Percentiles rank a stretch among this genome's conserved stretches.
These are phyloP conservation scores for Podaxis rugospora DNA, from an alignment of 768 basidiomycete genomes.

Conservation along the genomic window DNA sequence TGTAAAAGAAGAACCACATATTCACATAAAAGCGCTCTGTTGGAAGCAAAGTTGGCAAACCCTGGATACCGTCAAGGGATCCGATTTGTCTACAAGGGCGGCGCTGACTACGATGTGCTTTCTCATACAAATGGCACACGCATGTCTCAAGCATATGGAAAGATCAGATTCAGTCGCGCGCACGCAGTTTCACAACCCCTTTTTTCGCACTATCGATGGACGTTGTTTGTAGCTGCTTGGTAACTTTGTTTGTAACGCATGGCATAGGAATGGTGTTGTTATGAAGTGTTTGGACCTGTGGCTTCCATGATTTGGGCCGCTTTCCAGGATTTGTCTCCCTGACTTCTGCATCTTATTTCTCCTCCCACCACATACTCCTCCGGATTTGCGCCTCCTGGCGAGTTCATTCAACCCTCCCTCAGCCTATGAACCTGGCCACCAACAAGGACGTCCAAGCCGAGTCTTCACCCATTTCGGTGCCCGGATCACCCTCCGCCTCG, in stretches of 20 bases:
- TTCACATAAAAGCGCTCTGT: background rate
- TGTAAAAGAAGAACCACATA: background rate
- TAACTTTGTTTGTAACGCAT: constrained; percentile 32
- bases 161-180: background rate
- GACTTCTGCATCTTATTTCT: constrained; percentile 18
- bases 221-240: constrained; percentile 14
- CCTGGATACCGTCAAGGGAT: background rate
- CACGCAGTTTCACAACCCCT: background rate
- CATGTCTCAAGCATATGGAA: background rate
- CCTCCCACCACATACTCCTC: constrained; percentile 19
- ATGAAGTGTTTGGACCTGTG: constrained; percentile 26
- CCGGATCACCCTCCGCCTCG: constrained; percentile 2
- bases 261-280: constrained; percentile 38
- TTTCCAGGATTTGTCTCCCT: constrained; percentile 27
- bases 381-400: constrained; percentile 26
- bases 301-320: constrained; percentile 30
- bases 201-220: background rate
- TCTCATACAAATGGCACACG: background rate
- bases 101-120: background rate
- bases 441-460: constrained; percentile 13
- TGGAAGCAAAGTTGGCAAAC: background rate
- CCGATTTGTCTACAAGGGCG: background rate
- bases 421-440: constrained; percentile 10
- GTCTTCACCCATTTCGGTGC: constrained; percentile 16
- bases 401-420: constrained; percentile 12